Percentiles rank a stretch among this genome's conserved stretches.
Evolutionary conservation across 768 basidiomycete species (phyloP).

Genomic region (Mycena galopus): DNA sequence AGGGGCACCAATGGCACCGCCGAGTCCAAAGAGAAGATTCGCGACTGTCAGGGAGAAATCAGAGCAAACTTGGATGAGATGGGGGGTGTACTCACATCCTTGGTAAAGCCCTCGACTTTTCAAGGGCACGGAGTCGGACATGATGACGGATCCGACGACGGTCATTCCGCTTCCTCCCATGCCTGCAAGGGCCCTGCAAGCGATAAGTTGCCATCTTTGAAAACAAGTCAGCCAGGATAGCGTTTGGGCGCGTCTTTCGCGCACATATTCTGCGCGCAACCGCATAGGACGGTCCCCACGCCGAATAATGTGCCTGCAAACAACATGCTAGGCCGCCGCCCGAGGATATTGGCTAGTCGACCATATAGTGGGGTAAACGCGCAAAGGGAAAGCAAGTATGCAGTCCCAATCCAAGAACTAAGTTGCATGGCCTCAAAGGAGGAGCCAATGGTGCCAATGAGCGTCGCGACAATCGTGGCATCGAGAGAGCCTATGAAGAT

Average conservation of each 20-base stretch:
- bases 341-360: constrained; percentile 70
- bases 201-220: constrained; percentile 54
- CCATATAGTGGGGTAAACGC: constrained; percentile 78
- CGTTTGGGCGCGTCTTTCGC: constrained; percentile 34
- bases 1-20: constrained; percentile 69
- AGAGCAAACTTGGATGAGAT: not conserved
- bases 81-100: constrained; percentile 48
- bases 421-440: constrained; percentile 67
- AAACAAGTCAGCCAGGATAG: not conserved
- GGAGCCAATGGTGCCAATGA: constrained; percentile 72
- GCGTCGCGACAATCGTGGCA: constrained; percentile 73
- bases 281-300: constrained; percentile 73
- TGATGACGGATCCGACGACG: constrained; percentile 67
- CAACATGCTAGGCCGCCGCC: constrained; percentile 71
- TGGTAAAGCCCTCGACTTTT: constrained; percentile 77
- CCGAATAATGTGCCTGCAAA: constrained; percentile 72
- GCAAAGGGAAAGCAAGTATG: constrained; percentile 73
- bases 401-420: constrained; percentile 74
- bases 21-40: constrained; percentile 67
- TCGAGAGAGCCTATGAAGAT: constrained; percentile 30
- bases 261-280: constrained; percentile 73
- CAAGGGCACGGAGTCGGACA: constrained; percentile 76
- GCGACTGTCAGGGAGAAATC: constrained; percentile 16
- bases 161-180: constrained; percentile 72
- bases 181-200: constrained; percentile 73